Evolutionary conservation across 495 filamentous ascomycete genomes (phyloP).

Genomic region (Chlorociboria aeruginascens): DNA sequence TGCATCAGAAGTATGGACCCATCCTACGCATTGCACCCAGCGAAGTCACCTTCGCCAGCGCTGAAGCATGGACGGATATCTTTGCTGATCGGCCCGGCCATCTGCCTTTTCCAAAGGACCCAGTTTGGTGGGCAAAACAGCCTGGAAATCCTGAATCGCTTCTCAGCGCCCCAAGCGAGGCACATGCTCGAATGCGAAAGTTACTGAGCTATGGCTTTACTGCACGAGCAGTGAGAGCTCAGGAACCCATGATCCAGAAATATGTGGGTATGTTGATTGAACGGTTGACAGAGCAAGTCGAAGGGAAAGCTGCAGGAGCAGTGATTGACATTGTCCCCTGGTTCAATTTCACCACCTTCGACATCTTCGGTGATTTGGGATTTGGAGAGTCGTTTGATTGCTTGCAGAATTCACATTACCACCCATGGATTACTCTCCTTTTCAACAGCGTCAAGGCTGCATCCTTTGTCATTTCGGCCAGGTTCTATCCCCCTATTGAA

Average conservation of each 20-base stretch:
- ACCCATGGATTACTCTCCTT: constrained; percentile 30
- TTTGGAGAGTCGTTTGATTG: constrained; percentile 41
- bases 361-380: constrained; percentile 45
- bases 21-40: constrained; percentile 16
- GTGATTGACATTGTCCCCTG: constrained; percentile 29
- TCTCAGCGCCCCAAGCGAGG: constrained; percentile 25
- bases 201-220: constrained; percentile 39
- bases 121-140: not conserved
- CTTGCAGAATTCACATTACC: constrained; percentile 30
- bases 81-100: no score
- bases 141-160: constrained; percentile 1
- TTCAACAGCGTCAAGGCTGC: constrained; percentile 23
- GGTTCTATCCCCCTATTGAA: not conserved
- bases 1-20: constrained; percentile 17
- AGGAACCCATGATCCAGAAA: constrained; percentile 25
- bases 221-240: constrained; percentile 31
- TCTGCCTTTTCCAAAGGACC: constrained; percentile 5
- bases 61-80: constrained; percentile 12
- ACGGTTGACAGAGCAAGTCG: not conserved
- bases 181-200: constrained; percentile 34
- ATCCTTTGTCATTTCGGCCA: not conserved
- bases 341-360: constrained; percentile 44
- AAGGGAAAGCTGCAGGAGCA: no score
- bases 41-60: constrained; percentile 4
- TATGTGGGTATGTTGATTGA: not conserved